Evolutionary conservation across 2,329 filamentous ascomycete species (phyloP).

Genomic region (Claviceps sorghi): DNA sequence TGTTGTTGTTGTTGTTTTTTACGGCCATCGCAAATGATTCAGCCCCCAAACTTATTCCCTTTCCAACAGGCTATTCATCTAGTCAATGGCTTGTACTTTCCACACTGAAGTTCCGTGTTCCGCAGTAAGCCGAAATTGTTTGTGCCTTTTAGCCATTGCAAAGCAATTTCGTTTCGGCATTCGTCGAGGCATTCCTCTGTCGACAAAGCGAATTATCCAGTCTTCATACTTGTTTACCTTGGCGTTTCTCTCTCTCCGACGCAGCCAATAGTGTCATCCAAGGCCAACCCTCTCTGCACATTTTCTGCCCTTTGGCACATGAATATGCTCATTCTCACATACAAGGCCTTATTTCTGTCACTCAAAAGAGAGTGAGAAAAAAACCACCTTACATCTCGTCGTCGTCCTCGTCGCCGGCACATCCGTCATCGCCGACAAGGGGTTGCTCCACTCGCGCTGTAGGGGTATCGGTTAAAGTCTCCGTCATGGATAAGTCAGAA

Average conservation of each 20-base stretch:
- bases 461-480: conserved; percentile 9
- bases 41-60: no score
- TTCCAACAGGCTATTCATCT: no score
- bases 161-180: not conserved
- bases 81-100: no score
- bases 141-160: not conserved
- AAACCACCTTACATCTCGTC: conserved; percentile 1
- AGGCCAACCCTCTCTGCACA: not conserved
- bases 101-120: no score
- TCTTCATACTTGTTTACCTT: not conserved
- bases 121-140: no score
- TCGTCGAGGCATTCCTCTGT: not conserved
- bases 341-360: not conserved
- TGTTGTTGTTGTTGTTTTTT: no score
- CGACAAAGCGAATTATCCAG: no score
- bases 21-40: no score
- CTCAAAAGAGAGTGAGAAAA: not conserved
- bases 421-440: not conserved
- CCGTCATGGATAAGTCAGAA: conserved; percentile 4
- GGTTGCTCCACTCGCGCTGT: conserved; percentile 5
- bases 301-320: not conserved
- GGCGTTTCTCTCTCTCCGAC: not conserved
- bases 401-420: not conserved
- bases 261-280: not conserved
- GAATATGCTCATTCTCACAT: not conserved